A percentile compares a stretch with the other conserved stretches of the same genome.
Conservation (phyloP, 164 flowering plant genomes). For the Nymphaea thermarum region DNA sequence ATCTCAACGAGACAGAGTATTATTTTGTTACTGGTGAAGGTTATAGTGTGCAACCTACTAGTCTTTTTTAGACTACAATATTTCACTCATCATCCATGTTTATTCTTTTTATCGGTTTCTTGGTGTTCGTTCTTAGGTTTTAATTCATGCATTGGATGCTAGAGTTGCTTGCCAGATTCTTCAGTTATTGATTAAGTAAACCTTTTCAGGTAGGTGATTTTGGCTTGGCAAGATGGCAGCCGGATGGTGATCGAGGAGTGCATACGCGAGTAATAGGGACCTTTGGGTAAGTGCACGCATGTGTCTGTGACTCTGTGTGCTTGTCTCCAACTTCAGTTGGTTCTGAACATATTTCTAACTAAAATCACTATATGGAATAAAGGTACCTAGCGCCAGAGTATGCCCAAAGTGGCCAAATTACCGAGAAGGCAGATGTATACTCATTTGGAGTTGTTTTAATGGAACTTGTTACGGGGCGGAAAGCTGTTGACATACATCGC, state of each 20-base stretch:
- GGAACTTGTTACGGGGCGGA: slow-evolving; percentile 85
- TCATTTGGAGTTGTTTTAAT: slow-evolving; percentile 82
- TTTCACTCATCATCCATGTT: too few species aligned
- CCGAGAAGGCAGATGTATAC: slow-evolving; percentile 92
- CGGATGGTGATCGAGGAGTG: slow-evolving; percentile 69
- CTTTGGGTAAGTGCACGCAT: slow-evolving; percentile 48
- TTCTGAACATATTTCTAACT: neutral
- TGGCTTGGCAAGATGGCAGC: slow-evolving; percentile 95
- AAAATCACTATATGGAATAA: neutral
- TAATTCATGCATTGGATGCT: neutral
- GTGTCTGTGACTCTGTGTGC: too few species aligned
- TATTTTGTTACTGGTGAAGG: too few species aligned
- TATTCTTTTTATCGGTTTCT: neutral
- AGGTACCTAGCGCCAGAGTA: slow-evolving; percentile 98
- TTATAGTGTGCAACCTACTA: too few species aligned
- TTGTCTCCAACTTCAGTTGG: too few species aligned
- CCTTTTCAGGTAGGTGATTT: slow-evolving; percentile 84
- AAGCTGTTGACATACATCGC: slow-evolving; percentile 73
- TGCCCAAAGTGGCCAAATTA: slow-evolving; percentile 87
- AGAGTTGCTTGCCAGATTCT: neutral
- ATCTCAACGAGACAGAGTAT: too few species aligned
- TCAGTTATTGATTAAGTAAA: neutral
- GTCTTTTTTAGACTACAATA: too few species aligned
- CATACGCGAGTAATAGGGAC: slow-evolving; percentile 90
- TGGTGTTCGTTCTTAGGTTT: neutral